Base-by-base conservation (phyloP, 1,139 yeast genomes). In the Yamadazyma spencermartinsiae region DNA sequence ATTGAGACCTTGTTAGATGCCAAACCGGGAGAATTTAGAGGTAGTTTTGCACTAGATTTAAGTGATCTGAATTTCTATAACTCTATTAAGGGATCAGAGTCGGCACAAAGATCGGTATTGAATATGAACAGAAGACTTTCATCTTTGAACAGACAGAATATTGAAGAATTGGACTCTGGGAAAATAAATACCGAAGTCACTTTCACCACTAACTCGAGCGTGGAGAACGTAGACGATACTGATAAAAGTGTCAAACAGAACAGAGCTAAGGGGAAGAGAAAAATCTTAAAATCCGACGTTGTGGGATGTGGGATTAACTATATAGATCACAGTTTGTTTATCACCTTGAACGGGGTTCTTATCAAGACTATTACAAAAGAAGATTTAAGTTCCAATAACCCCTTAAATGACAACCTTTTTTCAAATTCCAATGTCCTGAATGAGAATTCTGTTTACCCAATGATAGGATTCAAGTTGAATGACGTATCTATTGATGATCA, bases 281-380 rank as follows among this genome's bases (percentile, higher is more conserved):
- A 51, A 29, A 34, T 52, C 1, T 54, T 52, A 44, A 62, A 52
- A 34, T 58, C 72, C 16, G 97, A 89, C 58, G 69, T 76, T 2
- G 72, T 90, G 46, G 98, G 98, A 0, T 84, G 94, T 58, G 96
- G 97, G 2, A 72, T 88, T 19, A 85, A 89, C 61, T 85, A 79
- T 51, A 68, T 76, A 19, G 77, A 77, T 31, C 74, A 77, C 33
- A 65, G 80, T 0, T 71, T 88, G 3, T 90, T 89, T 51, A 79
- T 80, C 46, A 89, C 97, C 0, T 82, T 86, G 58, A 89, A 90
- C 60, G 97, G 97, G 2, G 74, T 86, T 5, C 55, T 68, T 33
- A 65, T 68, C 14, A 60, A 55, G 35, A 54, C 56, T 2, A 62
- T 71, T 11, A 39, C 53, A 3, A 60, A 61, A 34, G 64, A 60